Base-by-base conservation (phyloP, 768 basidiomycete genomes). In the Lanmaoa rubissima region DNA sequence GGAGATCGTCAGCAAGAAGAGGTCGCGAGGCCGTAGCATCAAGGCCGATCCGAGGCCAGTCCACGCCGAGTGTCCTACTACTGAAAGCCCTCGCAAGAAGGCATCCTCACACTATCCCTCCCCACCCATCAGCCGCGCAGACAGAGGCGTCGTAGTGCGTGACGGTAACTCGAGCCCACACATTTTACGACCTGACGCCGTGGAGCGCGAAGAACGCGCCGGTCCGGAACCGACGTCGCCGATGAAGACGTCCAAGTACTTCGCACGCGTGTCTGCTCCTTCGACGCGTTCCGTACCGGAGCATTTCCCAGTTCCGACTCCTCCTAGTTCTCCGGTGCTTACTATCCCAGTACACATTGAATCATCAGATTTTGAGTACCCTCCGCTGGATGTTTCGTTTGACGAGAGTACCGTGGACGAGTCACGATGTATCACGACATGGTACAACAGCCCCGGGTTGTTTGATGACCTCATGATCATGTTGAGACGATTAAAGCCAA, bases 401-500 rank as follows among this genome's bases (percentile, higher is more conserved):
- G 38, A 46, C 14, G 46, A 41, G 24, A 24, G 24, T 28, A 11
- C 28, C 17, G 24, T 44, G 17, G 36, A 32, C 24, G 9, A 47
- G 5, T 39, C 53, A 38, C 34, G 34, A 21, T 19, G 34, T 19
- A 8, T 13, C 12, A 21, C 41, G 41, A 41, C 48, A 8, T 53
- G 53, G 60, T 26, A 45, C 26, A 39, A 50, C 31, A 47, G 28
- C 41, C 24, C 49, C 0, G 58, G 51, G 7, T 34, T 67, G 17
- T 61, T 51, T 12, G 54, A 58, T 10, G 71, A 73, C 34, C 59
- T 71, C 41, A 60, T 67, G 58, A 48, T 62, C 40, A 63, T 71
- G 58, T 31, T 73, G 53, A 58, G 46, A 53, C 65, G 69, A 26
- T 41, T 73, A 10, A 71, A 71, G 41, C 70, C 70, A 5, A 72